Percentiles rank a stretch among this genome's conserved stretches.
Evolutionary conservation across 306 rosid species (phyloP).

Genomic region (Vachellia pachyceras): DNA sequence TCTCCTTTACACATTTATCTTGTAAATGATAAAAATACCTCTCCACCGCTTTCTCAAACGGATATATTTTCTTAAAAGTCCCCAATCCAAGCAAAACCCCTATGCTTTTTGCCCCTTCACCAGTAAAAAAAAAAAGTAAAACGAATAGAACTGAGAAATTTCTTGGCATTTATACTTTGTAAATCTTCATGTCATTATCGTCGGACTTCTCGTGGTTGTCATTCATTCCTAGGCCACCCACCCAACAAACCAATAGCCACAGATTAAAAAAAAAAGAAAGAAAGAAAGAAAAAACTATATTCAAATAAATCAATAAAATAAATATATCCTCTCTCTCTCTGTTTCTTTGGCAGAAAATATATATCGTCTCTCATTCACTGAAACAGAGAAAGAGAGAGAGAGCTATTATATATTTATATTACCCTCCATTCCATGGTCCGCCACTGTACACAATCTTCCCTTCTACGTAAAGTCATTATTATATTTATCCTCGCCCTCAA

Average conservation of each 20-base stretch:
- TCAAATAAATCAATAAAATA: neutral
- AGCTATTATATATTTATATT: too few species aligned
- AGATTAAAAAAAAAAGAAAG: too few species aligned
- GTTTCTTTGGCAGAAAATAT: too few species aligned
- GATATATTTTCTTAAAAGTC: too few species aligned
- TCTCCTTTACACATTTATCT: too few species aligned
- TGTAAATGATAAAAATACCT: too few species aligned
- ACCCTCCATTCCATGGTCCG: slow-evolving; percentile 30
- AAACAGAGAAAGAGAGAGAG: neutral
- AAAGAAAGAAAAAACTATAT: neutral
- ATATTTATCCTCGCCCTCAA: slow-evolving; percentile 33
- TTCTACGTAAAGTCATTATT: slow-evolving; percentile 59
- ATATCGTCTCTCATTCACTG: slow-evolving; percentile 11
- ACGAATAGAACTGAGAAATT: neutral
- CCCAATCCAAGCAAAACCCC: neutral
- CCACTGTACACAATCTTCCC: slow-evolving; percentile 57
- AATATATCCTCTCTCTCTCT: too few species aligned
- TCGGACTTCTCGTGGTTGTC: slow-evolving; percentile 17
- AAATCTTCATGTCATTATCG: neutral
- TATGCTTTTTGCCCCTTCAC: too few species aligned
- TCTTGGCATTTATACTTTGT: too few species aligned
- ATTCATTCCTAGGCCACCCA: slow-evolving; percentile 3
- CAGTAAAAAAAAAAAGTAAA: too few species aligned
- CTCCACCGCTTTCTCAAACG: too few species aligned
- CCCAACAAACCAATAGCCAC: slow-evolving; percentile 21